Evolutionary conservation across 257 asterid genomes (phyloP).

Genomic region (Echites panduratus): DNA sequence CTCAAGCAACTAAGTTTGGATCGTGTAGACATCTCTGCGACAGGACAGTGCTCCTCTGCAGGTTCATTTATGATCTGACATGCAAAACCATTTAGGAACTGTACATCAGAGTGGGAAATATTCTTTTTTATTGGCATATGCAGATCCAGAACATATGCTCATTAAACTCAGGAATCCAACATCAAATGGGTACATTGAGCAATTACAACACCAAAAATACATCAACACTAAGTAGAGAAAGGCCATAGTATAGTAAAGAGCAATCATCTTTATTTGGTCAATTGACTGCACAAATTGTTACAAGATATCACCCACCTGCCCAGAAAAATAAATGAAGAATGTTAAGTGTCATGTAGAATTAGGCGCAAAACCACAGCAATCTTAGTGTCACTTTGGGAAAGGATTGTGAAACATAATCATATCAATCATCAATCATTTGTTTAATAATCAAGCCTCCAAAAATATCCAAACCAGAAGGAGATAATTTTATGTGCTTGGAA

Average conservation of each 20-base stretch:
- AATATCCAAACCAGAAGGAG: too few species aligned
- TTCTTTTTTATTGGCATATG: neutral
- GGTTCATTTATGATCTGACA: conserved; percentile 42
- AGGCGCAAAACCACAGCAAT: neutral
- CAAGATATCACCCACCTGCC: neutral
- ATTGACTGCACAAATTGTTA: neutral
- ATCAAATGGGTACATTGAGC: neutral
- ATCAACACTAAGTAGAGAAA: neutral
- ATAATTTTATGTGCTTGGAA: too few species aligned
- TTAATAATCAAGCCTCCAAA: too few species aligned
- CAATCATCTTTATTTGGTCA: neutral
- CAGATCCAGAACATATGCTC: conserved; percentile 1
- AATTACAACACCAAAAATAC: neutral
- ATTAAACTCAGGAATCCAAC: neutral
- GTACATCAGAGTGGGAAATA: neutral
- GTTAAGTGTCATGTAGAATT: too few species aligned
- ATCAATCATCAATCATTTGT: too few species aligned
- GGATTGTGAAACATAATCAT: too few species aligned
- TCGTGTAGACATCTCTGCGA: conserved; percentile 41
- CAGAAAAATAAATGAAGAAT: neutral
- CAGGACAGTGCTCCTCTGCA: conserved; percentile 39
- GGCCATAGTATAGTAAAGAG: neutral
- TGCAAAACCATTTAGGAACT: conserved; percentile 11
- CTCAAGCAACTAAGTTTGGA: conserved; percentile 48
- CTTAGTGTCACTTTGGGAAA: neutral